Evolutionary conservation across 257 asterid species (phyloP), one percentile per base, ranked within the genome.

Genomic region (Ballota nigra): DNA sequence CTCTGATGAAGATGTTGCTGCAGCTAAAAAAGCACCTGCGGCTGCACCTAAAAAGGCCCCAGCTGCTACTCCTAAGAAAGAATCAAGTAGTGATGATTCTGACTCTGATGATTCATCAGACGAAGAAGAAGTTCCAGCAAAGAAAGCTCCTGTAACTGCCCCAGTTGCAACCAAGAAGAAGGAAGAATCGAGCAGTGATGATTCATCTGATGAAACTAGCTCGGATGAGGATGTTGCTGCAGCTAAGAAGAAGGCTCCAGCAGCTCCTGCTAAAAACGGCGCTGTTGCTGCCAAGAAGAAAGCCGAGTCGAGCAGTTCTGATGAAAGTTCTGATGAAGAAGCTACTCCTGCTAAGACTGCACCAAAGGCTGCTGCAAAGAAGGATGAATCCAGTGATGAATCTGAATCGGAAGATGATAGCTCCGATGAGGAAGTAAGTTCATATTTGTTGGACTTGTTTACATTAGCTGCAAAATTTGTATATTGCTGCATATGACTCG

Each of bases 211-310:
- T 1, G 86, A 76, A n/a, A n/a, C n/a, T n/a, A 66, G 77, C 56
- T 80, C 89, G 9, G 89, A 82, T 15, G 84, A 84, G 47, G 85
- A 82, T 22, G 79, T 52, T 40, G 31, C 75, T 20, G 74, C 64
- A 3, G 47, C 74, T 31, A 81, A 84, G 83, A 79, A 79, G 83
- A 79, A 79, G 28, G 56, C 64, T 53, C 28, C 69, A 41, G 80
- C 69, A 33, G 58, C 61, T 28, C 38, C 51, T 0, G 43, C 79
- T 10, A 81, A 78, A 49, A 80, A 45, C 1, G 61, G 61, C 8
- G 83, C 18, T 2, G 65, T 69, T 16, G 72, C 80, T 49, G 13
- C 74, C 8, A 60, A 77, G n/a, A 86, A 76, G 55, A 82, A 80
- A 43, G 76, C 24, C 5, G 78, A 59, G 61, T 62, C 74, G 10